Base-by-base conservation (phyloP, 176 grass and related monocot species). In the Metroxylon sagu region DNA sequence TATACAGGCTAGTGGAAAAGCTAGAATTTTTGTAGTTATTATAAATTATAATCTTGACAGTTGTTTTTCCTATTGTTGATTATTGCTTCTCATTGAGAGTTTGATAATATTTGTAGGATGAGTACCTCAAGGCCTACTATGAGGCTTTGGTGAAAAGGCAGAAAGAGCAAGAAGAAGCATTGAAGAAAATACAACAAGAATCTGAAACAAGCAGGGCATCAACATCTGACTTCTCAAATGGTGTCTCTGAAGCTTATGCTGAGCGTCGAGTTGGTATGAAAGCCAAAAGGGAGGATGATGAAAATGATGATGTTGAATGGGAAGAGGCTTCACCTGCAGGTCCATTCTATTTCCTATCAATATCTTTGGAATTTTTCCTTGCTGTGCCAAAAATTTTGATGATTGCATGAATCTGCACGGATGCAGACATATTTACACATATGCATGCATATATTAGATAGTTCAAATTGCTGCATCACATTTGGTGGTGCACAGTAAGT, bases 81-180 rank as follows among this genome's bases (percentile, higher is more conserved):
- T 49, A 59, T 60, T 21, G 29, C 15, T 16, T 67, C 52, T 31
- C 10, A 16, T 56, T 65, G 5, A 70, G 16, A 71, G 26, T 26
- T 63, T 68, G 39, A 68, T 61, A 53, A 17, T 19, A 56, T 48
- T 49, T 80, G 26, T 69, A 96, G 93, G 81, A 97, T 66, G 93
- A 97, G 72, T 91, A 91, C 53, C 58, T 84, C 55, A 97, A 91
- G 67, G 86, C 83, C 39, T 98, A 88, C 71, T 92, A 92, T 54
- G 93, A 73, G 75, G 87, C 93, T 55, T 54, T 88, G 12, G 67
- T 25, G 26, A 87, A 89, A 65, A 80, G 68, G 60, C 63, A 82
- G 52, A 68, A 92, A 60, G 81, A 85, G 73, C 80, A 76, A 70
- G 78, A 80, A 48, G 61, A 43, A 26, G 73, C 68, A 43, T 43